These are phyloP conservation scores for Cercospora nicotianae DNA, from an alignment of 2,329 filamentous ascomycete genomes.

Conservation along the genomic window DNA sequence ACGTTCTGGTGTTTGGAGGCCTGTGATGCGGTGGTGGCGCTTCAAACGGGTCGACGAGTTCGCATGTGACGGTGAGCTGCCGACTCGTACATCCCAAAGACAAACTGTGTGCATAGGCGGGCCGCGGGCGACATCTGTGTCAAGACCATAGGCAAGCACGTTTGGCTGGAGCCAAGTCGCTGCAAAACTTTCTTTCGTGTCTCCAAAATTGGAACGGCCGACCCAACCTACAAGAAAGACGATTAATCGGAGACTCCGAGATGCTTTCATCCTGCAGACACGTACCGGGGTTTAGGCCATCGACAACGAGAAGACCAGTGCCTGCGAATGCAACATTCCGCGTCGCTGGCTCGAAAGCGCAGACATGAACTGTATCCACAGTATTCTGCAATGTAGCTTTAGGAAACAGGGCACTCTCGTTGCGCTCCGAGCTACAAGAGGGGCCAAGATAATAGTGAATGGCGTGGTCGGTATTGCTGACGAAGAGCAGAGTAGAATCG, in stretches of 20 bases:
- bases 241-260: background rate
- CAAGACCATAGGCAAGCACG: constrained; percentile 17
- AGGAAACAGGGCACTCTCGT: background rate
- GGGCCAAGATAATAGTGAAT: constrained; percentile 6
- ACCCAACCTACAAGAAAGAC: background rate
- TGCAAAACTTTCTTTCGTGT: constrained; percentile 15
- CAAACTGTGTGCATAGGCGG: constrained; percentile 11
- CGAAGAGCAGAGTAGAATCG: constrained; percentile 1
- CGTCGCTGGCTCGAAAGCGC: constrained; percentile 8
- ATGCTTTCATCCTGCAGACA: background rate
- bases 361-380: constrained; percentile 15
- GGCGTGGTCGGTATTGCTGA: background rate
- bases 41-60: constrained; percentile 14
- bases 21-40: constrained; percentile 15
- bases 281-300: background rate
- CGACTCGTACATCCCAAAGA: constrained; percentile 25
- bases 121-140: background rate
- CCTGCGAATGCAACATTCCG: constrained; percentile 11
- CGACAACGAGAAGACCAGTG: background rate
- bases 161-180: constrained; percentile 17
- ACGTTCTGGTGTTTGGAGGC: constrained; percentile 9
- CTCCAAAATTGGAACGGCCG: background rate
- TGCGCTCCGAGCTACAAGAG: background rate
- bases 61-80: background rate
- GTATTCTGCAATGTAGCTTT: background rate